Base-by-base conservation (phyloP, 176 grass and related monocot species). In the Oryza glumipatula region DNA sequence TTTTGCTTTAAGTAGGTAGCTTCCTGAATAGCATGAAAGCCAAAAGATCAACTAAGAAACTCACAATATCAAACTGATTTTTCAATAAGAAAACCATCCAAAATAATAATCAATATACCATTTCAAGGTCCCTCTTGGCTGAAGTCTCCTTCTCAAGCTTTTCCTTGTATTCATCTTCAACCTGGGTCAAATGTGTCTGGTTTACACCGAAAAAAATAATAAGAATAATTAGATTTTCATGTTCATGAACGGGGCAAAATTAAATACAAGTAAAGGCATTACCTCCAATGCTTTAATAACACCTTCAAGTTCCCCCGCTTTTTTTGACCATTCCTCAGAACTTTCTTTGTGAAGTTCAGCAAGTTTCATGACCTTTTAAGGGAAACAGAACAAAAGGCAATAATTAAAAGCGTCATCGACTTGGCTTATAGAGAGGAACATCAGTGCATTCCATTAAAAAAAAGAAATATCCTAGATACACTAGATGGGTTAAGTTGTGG, bases 281-380 rank as follows among this genome's bases (percentile, higher is more conserved):
- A 99, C 96, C 96, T 99, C 90, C 86, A 99, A 89, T 80, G 96
- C 93, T 94, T 99, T 96, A 76, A 99, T 96, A 82, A 99, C 96
- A 77, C 96, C 96, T 81, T 99, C 96, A 24, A 99, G 96, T 80
- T 96, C 91, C 64, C 91, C 91, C 23, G 91, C 80, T 61, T 96
- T 99, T 80, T 94, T 99, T 14, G 93, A 99, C 91, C 91, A 96
- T 92, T 99, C 93, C 6, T 88, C 88, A 6, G 96, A 91, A 86
- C 92, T 96, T 84, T 94, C 97, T 85, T 99, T 94, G 82, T 99
- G 89, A 83, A 96, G 91, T 49, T 91, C 97, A 76, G 72, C 84
- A 80, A 96, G 97, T 79, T 92, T 99, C 84, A 75, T 90, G 75
- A 99, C 96, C 96, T 99, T 72, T 92, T 65, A 76, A 30, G 35